Percentiles rank a stretch among this genome's conserved stretches.
phyloP scores from a whole-genome alignment of 257 asterid genomes.

The Echites panduratus region DNA sequence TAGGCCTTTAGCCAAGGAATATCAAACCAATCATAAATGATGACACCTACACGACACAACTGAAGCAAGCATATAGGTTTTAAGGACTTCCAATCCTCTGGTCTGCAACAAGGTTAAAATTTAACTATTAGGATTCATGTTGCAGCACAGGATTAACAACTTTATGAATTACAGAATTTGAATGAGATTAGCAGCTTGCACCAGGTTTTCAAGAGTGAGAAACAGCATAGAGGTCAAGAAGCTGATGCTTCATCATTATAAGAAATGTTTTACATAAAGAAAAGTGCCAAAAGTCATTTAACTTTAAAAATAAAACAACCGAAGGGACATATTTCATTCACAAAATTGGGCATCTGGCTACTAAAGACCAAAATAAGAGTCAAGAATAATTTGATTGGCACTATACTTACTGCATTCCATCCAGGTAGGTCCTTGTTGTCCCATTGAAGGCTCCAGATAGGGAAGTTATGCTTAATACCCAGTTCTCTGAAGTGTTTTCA shows the following conservation, averaged over 20 bases:
- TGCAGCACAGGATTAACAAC: neutral
- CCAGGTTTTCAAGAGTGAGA: neutral
- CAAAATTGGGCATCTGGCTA: neutral
- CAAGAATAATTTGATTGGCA: neutral
- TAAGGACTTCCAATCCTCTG: slow-evolving; percentile 80
- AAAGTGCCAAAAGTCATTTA: neutral
- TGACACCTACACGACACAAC: slow-evolving; percentile 77
- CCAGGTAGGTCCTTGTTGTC: slow-evolving; percentile 81
- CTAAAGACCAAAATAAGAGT: slow-evolving; percentile 1
- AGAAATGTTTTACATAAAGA: neutral
- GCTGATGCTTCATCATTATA: neutral
- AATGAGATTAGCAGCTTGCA: neutral
- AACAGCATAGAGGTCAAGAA: neutral
- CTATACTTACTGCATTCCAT: slow-evolving; percentile 82
- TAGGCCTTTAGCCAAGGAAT: slow-evolving; percentile 68
- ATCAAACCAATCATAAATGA: slow-evolving; percentile 87
- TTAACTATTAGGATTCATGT: neutral
- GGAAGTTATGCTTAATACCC: slow-evolving; percentile 84
- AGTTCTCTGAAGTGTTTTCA: slow-evolving; percentile 65
- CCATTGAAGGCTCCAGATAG: slow-evolving; percentile 98
- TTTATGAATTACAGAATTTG: neutral
- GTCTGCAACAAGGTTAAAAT: slow-evolving; percentile 36
- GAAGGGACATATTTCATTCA: neutral
- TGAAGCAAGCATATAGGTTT: slow-evolving; percentile 77
- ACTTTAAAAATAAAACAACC: neutral